Evolutionary conservation across 2,329 filamentous ascomycete species (phyloP), one percentile per base, ranked within the genome.

Genomic region (Pseudogymnoascus sp.): DNA sequence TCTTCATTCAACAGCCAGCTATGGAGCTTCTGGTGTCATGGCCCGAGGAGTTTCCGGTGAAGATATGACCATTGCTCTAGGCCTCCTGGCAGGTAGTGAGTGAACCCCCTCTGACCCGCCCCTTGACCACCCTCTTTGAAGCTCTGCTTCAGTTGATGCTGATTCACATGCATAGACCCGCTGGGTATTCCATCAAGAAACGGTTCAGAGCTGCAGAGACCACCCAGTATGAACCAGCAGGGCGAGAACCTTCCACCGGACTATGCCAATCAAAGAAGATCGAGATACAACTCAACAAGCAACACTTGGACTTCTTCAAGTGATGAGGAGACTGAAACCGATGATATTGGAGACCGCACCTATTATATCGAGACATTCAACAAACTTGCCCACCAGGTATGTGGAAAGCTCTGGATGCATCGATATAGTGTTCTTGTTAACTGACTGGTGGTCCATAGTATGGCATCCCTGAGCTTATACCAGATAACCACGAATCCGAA

Each of bases 301-400:
- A 80, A 78, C 43, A 85, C 82, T 2, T 87, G 84, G 84, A 81
- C 82, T 16, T 82, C 81, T 43, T 83, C 80, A 62, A 80, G 79
- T 40, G 82, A 82, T 33, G 80, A 76, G 2, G 69, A 78, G 14
- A 78, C 76, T 18, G 81, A 84, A 61, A 74, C 74, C 3, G 82
- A 83, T 41, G 79, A 80, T 31, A 71, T 80, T 14, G 78, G 80
- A 37, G 77, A 81, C 61, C 77, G 83, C 31, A 70, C 74, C 1
- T 68, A 73, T 2, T 84, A 83, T 69, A 71, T 87, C 5, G 68
- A 79, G 6, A 82, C 86, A 67, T 88, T 87, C 71, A 88, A 88
- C 70, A 75, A 78, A 4, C 71, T 88, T 4, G 85, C 86, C 2
- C 79, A 77, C 62, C 83, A 83, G 79, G 85, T 86, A 65, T 33